Percentiles rank a stretch among this genome's conserved stretches.
Evolutionary conservation across 2,329 filamentous ascomycete species (phyloP).

Genomic region (Alternaria consortialis): DNA sequence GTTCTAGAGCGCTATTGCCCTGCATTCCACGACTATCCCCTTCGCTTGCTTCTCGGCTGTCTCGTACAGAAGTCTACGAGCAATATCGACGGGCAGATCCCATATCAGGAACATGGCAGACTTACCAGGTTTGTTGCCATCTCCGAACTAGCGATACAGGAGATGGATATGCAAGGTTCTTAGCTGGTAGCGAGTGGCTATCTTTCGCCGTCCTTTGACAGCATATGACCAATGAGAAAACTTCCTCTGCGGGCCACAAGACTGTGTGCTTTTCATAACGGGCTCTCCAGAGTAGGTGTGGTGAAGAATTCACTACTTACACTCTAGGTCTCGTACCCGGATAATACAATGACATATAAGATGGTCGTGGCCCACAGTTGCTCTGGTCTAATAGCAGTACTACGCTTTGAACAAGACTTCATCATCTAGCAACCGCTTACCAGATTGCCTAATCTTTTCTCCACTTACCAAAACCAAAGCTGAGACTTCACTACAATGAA

Average conservation of each 20-base stretch:
- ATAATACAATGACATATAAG: slow-evolving; percentile 39
- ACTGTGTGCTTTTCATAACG: slow-evolving; percentile 25
- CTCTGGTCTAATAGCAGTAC: slow-evolving; percentile 13
- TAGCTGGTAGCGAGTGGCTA: slow-evolving; percentile 29
- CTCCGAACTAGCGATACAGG: slow-evolving; percentile 19
- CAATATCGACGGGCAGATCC: slow-evolving; percentile 35
- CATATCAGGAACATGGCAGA: slow-evolving; percentile 28
- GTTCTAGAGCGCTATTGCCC: slow-evolving; percentile 41
- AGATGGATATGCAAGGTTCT: slow-evolving; percentile 19
- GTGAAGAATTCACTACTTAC: slow-evolving; percentile 19
- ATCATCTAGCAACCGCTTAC: not conserved
- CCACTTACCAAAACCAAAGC: not conserved
- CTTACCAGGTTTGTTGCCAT: slow-evolving; percentile 26
- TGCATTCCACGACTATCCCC: slow-evolving; percentile 11
- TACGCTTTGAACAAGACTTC: slow-evolving; percentile 1
- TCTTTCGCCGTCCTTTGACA: slow-evolving; percentile 21
- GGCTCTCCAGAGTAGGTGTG: slow-evolving; percentile 15
- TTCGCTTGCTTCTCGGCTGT: slow-evolving; percentile 17
- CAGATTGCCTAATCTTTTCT: not conserved
- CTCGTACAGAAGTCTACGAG: slow-evolving; percentile 29
- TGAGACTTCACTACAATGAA: slow-evolving; percentile 32
- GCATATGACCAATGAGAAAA: slow-evolving; percentile 23
- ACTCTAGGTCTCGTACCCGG: slow-evolving; percentile 35
- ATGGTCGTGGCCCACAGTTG: slow-evolving; percentile 26
- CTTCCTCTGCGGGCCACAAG: slow-evolving; percentile 23